Evolutionary conservation across 352 stramenopile genomes (phyloP).

Genomic region (Globisporangium acanthophoron): DNA sequence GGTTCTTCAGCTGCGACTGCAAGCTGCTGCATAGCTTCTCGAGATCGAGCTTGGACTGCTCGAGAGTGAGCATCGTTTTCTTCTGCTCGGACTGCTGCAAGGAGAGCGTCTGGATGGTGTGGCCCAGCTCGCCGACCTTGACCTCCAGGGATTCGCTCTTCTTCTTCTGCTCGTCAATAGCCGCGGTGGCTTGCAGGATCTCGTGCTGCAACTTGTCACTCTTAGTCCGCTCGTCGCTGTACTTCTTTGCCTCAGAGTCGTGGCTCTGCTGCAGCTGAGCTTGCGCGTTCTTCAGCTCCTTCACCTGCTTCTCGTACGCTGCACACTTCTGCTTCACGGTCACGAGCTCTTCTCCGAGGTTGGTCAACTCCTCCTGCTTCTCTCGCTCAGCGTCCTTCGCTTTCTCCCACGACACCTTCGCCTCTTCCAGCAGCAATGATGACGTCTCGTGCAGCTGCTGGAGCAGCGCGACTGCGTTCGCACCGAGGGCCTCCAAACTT

Average conservation of each 20-base stretch:
- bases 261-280: constrained; percentile 10
- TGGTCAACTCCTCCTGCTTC: constrained; percentile 72
- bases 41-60: constrained; percentile 64
- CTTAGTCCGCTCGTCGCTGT: constrained; percentile 22
- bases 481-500: constrained; percentile 33
- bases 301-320: constrained; percentile 33
- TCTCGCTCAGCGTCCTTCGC: constrained; percentile 69
- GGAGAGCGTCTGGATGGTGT: constrained; percentile 51
- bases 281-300: constrained; percentile 2
- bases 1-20: constrained; percentile 51
- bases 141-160: constrained; percentile 40
- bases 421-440: constrained; percentile 56
- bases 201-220: constrained; percentile 43
- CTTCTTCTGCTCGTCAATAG: constrained; percentile 42
- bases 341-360: constrained; percentile 63
- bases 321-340: constrained; percentile 42
- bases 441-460: constrained; percentile 47
- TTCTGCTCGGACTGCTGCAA: constrained; percentile 54
- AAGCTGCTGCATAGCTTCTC: constrained; percentile 56
- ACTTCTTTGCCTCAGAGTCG: constrained; percentile 15
- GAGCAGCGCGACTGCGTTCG: constrained; percentile 35
- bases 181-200: constrained; percentile 19
- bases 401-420: constrained; percentile 63
- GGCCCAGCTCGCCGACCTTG: constrained; percentile 44
- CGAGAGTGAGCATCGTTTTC: constrained; percentile 39